Evolutionary conservation across 257 asterid genomes (phyloP), one percentile per base, ranked within the genome.

Genomic region (Scutellaria barbata): DNA sequence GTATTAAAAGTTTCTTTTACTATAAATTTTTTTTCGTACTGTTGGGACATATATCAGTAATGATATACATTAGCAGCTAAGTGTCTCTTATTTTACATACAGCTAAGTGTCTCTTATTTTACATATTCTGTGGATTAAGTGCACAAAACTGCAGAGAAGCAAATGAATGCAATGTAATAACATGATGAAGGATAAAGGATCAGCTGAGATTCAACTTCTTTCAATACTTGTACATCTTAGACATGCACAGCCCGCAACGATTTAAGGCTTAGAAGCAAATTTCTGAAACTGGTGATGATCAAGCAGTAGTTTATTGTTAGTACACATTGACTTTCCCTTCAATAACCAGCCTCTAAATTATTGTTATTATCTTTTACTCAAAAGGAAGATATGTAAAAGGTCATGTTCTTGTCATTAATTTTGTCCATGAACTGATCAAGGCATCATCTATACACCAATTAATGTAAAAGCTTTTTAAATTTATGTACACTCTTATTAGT

Each of bases 231-330:
- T 57, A 43, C n/a, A 13, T 33, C 63, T 58, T 12, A 57, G 37
- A 12, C 18, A 74, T 11, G 63, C 73, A 63, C 25, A 53, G 53
- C 52, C 53, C 39, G 52, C 52, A 48, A 59, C 6, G 16, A 42
- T 8, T 30, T 1, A 4, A 13, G 52, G 17, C 13, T 55, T 33
- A 11, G 18, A 55, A 30, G 35, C 3, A 30, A 30, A 22, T 74
- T 74, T 47, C 50, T 8, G 37, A 63, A 61, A 37, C 42, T 61
- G 61, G 58, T 67, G 10, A 42, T 45, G 33, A 14, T 63, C 40
- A 8, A 11, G 43, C 14, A 64, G 56, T 62, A 58, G 12, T 41
- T 39, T 46, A 25, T 63, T 59, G 48, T 17, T 0, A 6, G 63
- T 10, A 53, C 12, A 61, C 33, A 30, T 12, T 20, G 41, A 72